These are phyloP conservation scores for Colletotrichum paranaense DNA, from an alignment of 2,329 filamentous ascomycete species.

Conservation along the genomic window DNA sequence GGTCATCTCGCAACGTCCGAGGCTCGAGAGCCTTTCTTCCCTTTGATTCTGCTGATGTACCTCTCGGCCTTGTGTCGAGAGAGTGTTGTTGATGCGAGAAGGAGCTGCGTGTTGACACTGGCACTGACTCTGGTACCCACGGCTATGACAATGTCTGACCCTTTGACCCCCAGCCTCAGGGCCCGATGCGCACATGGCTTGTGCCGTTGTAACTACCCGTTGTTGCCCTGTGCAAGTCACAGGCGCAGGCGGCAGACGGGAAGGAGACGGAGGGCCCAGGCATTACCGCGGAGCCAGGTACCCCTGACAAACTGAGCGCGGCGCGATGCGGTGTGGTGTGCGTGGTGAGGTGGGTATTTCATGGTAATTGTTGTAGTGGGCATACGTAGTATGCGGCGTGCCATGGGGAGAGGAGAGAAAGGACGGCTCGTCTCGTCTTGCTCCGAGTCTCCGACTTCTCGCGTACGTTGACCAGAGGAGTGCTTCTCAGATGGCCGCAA, in stretches of 20 bases:
- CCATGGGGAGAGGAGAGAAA: neutral
- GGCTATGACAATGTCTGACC: constrained; percentile 20
- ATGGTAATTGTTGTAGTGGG: neutral
- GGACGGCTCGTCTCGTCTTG: constrained; percentile 9
- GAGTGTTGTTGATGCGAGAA: constrained; percentile 23
- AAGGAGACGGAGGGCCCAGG: neutral
- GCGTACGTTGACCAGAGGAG: neutral
- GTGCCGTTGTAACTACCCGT: constrained; percentile 9
- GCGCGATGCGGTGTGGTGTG: neutral
- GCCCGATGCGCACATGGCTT: neutral
- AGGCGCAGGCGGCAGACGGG: neutral
- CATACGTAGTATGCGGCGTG: neutral
- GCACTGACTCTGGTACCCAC: constrained; percentile 24
- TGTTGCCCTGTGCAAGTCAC: constrained; percentile 22
- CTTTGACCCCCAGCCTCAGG: neutral
- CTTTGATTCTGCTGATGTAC: constrained; percentile 6
- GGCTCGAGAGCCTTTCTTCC: constrained; percentile 1
- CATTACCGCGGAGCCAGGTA: neutral
- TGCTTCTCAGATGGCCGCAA: constrained; percentile 6
- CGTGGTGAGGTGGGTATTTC: neutral
- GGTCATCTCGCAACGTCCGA: constrained; percentile 11
- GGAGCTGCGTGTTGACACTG: constrained; percentile 21
- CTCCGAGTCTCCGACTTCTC: neutral
- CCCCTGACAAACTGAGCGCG: neutral
- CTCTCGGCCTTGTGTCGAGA: constrained; percentile 21